Conservation (phyloP, 495 filamentous ascomycete genomes). For the Xylaria longipes region DNA sequence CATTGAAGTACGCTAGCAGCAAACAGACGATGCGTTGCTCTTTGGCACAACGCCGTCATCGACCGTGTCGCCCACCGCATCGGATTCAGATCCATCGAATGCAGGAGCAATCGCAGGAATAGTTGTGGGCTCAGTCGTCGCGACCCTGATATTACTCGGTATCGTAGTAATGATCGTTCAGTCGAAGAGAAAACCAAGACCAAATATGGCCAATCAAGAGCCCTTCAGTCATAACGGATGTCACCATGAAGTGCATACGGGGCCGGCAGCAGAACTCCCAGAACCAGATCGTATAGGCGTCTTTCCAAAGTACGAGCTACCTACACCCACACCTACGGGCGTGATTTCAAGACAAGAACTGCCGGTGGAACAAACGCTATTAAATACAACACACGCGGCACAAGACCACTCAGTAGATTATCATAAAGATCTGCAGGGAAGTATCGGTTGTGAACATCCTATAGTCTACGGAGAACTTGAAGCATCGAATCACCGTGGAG, state of each 20-base stretch:
- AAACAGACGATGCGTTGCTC: neutral
- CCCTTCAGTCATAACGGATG: neutral
- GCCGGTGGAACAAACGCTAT: neutral
- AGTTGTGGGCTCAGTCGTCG: neutral
- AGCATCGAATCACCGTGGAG: neutral
- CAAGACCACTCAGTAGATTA: neutral
- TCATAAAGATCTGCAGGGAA: neutral
- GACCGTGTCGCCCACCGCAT: neutral
- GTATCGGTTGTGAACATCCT: neutral
- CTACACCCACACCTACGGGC: neutral
- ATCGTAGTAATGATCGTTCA: neutral
- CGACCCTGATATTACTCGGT: neutral
- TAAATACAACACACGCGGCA: neutral
- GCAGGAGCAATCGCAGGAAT: neutral
- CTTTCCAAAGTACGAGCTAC: constrained; percentile 6
- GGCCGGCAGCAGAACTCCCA: neutral
- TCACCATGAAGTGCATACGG: neutral
- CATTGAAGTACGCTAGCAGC: neutral
- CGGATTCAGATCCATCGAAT: neutral
- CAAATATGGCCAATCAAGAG: neutral
- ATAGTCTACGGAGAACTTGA: neutral
- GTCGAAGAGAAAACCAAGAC: neutral
- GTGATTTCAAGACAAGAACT: constrained; percentile 4
- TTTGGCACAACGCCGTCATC: neutral
- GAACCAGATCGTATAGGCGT: neutral